Conservation (phyloP, 495 filamentous ascomycete genomes). For the Talaromyces borbonicus region DNA sequence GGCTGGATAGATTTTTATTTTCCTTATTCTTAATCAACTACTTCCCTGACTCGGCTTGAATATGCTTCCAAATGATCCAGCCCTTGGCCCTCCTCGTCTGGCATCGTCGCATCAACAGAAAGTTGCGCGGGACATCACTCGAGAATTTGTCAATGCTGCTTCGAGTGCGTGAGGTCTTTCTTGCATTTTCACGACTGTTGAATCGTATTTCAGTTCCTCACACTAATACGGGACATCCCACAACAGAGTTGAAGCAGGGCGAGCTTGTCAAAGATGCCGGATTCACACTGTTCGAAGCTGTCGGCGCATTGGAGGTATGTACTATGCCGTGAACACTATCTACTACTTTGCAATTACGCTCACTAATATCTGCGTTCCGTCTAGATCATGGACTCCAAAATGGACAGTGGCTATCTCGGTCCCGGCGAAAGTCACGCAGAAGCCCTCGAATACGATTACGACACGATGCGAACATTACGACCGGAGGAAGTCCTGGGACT, state of each 20-base stretch:
- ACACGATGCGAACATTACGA: conserved; percentile 55
- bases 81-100: conserved; percentile 25
- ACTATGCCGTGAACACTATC: neutral
- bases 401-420: conserved; percentile 83
- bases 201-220: too few species aligned
- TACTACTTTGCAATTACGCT: neutral
- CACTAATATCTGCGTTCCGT: neutral
- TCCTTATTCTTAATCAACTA: too few species aligned
- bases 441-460: conserved; percentile 72
- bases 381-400: conserved; percentile 97
- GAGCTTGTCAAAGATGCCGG: conserved; percentile 87
- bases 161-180: conserved; percentile 41
- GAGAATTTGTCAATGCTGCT: conserved; percentile 60
- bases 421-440: conserved; percentile 54
- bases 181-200: neutral
- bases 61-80: conserved; percentile 34
- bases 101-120: conserved; percentile 35
- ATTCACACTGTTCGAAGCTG: conserved; percentile 89
- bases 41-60: too few species aligned
- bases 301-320: conserved; percentile 86
- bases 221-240: neutral
- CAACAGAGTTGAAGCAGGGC: conserved; percentile 50
- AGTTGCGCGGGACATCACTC: conserved; percentile 65
- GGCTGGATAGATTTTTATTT: too few species aligned
- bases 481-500: conserved; percentile 82